phyloP scores from a whole-genome alignment of 1,139 yeast genomes.

The Taiozyma sp. region DNA sequence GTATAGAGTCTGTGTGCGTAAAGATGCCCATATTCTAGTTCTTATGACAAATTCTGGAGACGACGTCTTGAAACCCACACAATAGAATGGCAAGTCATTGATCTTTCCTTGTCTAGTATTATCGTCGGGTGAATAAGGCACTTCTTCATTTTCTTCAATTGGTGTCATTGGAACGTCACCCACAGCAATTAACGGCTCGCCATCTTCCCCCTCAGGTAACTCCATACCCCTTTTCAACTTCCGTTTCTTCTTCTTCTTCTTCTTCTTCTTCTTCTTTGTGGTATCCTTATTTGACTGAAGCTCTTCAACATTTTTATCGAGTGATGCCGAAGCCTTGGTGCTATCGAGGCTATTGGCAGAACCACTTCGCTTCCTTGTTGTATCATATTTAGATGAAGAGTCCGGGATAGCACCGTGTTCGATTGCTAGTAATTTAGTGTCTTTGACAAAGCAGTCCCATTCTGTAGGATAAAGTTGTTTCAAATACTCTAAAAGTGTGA shows the following conservation, averaged over 20 bases:
- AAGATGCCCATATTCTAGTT: constrained; percentile 79
- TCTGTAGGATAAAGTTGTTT: constrained; percentile 64
- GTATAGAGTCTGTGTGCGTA: constrained; percentile 71
- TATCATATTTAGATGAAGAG: constrained; percentile 14
- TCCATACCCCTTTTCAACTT: neutral
- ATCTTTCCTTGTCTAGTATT: constrained; percentile 34
- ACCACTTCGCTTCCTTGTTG: constrained; percentile 12
- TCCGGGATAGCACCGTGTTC: constrained; percentile 23
- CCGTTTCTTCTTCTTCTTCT: neutral
- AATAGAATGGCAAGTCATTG: constrained; percentile 61
- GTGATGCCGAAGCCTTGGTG: neutral
- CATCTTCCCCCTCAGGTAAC: neutral
- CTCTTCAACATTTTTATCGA: neutral
- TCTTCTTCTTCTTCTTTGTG: neutral
- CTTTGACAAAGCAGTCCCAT: constrained; percentile 73
- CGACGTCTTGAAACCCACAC: constrained; percentile 65
- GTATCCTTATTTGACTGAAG: neutral
- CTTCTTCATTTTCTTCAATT: constrained; percentile 8
- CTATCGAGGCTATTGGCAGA: constrained; percentile 1
- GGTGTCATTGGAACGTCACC: constrained; percentile 10
- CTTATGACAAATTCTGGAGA: constrained; percentile 56
- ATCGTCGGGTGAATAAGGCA: constrained; percentile 22
- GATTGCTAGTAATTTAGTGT: constrained; percentile 41
- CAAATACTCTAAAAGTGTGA: constrained; percentile 69
- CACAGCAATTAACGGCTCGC: neutral